Evolutionary conservation across 352 stramenopile species (phyloP), one percentile per base, ranked within the genome.

Genomic region (Phytophthora agathidicida): DNA sequence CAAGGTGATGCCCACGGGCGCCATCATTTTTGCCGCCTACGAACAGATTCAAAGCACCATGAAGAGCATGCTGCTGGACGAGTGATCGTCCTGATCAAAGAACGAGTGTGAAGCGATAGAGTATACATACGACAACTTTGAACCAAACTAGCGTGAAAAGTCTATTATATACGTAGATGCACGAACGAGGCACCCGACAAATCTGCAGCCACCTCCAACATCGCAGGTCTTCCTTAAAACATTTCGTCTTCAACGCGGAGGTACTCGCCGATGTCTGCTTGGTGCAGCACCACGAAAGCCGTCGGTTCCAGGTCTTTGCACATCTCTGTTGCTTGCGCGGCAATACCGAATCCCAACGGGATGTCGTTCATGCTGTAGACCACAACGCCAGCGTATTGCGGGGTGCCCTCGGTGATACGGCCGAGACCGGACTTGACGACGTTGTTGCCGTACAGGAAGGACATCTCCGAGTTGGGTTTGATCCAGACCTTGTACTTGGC

Each of bases 401-500:
- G 97, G 44, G 92, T 99, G 48, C 84, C 89, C 60, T 99, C 98
- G 26, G 97, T 99, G 79, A 99, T 99, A 39, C 96, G 83, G 23
- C 91, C 97, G 24, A 99, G 82, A 48, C 97, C 97, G 23, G 89
- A 97, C 83, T 99, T 99, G 55, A 98, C 91, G 10, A 99, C 89
- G 77, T 99, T 96, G 79, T 99, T 99, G 58, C 98, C 98, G 71
- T 99, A 99, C 20, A 99, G 75, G 80, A 99, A 99, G 11, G 87
- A 97, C 97, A 99, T 99, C 85, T 99, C 98, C 58, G 96, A 97
- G 75, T 96, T 98, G 22, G 96, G 94, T 82, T 99, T 99, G 45
- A 99, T 97, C 98, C 98, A 99, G 23, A 99, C 98, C 75, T 99
- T 99, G 90, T 99, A 98, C 84, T 99, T 98, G 53, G 97, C 96